Percentiles rank a stretch among this genome's conserved stretches.
Evolutionary conservation across 495 filamentous ascomycete species (phyloP).

Genomic region (Aspergillus affinis): DNA sequence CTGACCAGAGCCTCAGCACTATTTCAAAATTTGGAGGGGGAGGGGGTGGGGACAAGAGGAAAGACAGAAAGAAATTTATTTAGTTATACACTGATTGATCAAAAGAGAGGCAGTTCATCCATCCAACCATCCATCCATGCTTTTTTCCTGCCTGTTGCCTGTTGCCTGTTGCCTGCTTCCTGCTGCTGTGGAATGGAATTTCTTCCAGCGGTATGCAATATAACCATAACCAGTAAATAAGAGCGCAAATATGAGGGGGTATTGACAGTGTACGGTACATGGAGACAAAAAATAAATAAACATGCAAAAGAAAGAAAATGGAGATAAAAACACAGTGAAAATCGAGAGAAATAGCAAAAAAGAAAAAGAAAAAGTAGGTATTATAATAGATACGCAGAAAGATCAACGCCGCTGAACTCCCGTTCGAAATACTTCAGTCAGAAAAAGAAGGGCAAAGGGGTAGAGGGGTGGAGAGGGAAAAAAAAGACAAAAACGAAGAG

Average conservation of each 20-base stretch:
- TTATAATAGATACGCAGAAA: neutral
- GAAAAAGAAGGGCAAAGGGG: constrained; percentile 3
- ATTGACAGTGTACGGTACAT: constrained; percentile 10
- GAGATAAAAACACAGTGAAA: constrained; percentile 4
- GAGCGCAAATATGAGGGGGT: constrained; percentile 12
- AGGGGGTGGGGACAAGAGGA: constrained; percentile 1
- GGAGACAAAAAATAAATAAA: constrained; percentile 7
- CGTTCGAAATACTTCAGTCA: neutral
- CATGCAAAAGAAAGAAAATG: constrained; percentile 5
- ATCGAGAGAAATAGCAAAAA: constrained; percentile 12
- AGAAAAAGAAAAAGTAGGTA: neutral
- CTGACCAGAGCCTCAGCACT: no score
- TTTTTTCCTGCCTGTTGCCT: neutral
- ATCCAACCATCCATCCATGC: neutral
- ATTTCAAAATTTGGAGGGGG: no score
- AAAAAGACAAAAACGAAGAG: constrained; percentile 11
- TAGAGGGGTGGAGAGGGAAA: constrained; percentile 1
- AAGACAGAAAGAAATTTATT: neutral
- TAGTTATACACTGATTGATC: constrained; percentile 3
- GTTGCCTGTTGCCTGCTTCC: no score
- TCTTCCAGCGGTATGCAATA: constrained; percentile 8
- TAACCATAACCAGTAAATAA: constrained; percentile 1
- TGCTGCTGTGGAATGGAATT: constrained; percentile 3
- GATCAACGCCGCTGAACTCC: neutral
- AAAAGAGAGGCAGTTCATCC: neutral